Evolutionary conservation across 805 yeast species (phyloP).

Genomic region (Candida parachauliodes): DNA sequence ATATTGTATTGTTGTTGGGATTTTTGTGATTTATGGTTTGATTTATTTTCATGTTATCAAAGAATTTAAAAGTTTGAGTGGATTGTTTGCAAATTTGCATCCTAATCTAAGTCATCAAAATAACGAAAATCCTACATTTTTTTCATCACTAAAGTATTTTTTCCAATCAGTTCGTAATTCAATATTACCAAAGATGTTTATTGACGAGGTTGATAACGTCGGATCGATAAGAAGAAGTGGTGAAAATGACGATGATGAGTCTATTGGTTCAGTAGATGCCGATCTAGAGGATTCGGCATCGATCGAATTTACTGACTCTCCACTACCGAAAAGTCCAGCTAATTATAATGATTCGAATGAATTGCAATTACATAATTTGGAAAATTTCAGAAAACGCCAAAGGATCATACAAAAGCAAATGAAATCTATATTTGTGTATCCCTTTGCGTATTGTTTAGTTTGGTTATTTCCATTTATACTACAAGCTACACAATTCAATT

Average conservation of each 20-base stretch:
- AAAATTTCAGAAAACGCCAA: conserved; percentile 59
- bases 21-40: conserved; percentile 61
- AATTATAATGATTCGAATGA: conserved; percentile 19
- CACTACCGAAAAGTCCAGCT: conserved; percentile 7
- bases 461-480: conserved; percentile 81
- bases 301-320: conserved; percentile 4
- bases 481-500: conserved; percentile 53
- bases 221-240: conserved; percentile 8
- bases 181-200: conserved; percentile 23
- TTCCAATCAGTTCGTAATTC: conserved; percentile 18
- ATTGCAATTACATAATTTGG: conserved; percentile 59
- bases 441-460: conserved; percentile 71
- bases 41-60: conserved; percentile 69
- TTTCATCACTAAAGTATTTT: conserved; percentile 30
- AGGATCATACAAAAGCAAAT: conserved; percentile 70
- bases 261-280: conserved; percentile 7
- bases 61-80: conserved; percentile 56
- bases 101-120: conserved; percentile 1
- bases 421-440: conserved; percentile 77
- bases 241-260: conserved; percentile 14
- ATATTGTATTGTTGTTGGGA: conserved; percentile 58
- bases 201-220: conserved; percentile 16
- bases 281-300: conserved; percentile 11
- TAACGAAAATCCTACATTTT: conserved; percentile 29
- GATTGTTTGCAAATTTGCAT: conserved; percentile 36